Base-by-base conservation (phyloP, 2,329 filamentous ascomycete genomes). In the Monosporascus ibericus region DNA sequence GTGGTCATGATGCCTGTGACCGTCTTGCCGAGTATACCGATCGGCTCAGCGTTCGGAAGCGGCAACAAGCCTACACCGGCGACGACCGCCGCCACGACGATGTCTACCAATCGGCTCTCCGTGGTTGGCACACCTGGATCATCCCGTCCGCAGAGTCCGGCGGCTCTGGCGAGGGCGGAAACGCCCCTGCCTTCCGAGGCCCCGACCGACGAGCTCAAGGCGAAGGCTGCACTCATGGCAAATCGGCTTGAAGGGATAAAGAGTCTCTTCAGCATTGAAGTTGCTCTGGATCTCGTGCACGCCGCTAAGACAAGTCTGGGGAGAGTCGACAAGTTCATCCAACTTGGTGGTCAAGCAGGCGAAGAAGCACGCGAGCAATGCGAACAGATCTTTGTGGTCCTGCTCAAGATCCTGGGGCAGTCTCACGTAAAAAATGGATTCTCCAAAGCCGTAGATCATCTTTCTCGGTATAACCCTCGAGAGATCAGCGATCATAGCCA, bases 1-100 rank as follows among this genome's bases (percentile, higher is more conserved):
- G 94, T 99, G 8, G 89, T 99, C 58, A 96, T 99, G 92, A 95
- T 96, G 85, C 94, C 94, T 2, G 92, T 99, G 48, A 95, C 90
- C 49, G 92, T 91, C 8, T 75, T 97, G 4, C 89, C 90, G 1
- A 85, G 81, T 47, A 81, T 90, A 57, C 69, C 81, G 6, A 73
- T 82, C 48, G 75, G 76, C 8, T 82, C 75, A n/a, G 78, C 78
- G 51, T 89, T 84, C 64, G 78, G 72, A 55, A 70, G 69, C 22
- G 3, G 22, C 37, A 66, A 63, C 47, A 78, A 74, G 50, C 65
- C 74, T 0, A 54, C 69, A 8, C 48, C 62, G 24, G 48, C 65
- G 48, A 49, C 63, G 25, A 27, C 42, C 5, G 42, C 42, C 14
- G 14, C 11, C 22, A 46, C 36, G 68, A 69, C 51, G 64, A 67